These are phyloP conservation scores for Paramecium pentaurelia DNA, from an alignment of 73 alveolate genomes.

Conservation along the genomic window DNA sequence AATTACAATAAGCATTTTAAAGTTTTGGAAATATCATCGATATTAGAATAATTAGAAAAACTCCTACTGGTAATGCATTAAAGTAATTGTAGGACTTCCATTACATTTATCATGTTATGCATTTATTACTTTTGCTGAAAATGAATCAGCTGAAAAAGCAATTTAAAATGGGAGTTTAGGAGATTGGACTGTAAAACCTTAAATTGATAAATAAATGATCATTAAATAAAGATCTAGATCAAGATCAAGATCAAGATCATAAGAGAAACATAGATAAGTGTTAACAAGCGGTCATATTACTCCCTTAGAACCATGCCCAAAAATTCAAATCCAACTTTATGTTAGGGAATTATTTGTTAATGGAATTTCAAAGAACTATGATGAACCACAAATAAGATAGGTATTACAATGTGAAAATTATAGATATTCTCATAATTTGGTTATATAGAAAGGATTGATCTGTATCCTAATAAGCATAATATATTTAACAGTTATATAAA, in stretches of 20 bases:
- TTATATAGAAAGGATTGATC: not conserved
- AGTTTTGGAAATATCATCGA: not conserved
- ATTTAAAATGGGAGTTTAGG: not conserved
- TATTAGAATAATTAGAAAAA: not conserved
- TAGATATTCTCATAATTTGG: not conserved
- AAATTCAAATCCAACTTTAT: not conserved
- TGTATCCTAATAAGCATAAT: not conserved
- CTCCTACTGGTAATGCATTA: not conserved
- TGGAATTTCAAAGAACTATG: not conserved
- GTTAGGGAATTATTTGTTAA: not conserved
- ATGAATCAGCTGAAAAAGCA: not conserved
- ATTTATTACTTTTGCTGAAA: not conserved
- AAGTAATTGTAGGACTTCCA: not conserved
- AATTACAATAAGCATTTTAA: not conserved
- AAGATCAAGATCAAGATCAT: not conserved
- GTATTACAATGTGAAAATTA: not conserved
- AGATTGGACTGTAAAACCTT: not conserved
- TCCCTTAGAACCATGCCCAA: not conserved
- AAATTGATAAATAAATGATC: not conserved
- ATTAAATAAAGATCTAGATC: not conserved
- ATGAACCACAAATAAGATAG: not conserved
- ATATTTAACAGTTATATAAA: not conserved
- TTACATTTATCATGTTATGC: not conserved
- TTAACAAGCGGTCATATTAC: not conserved
- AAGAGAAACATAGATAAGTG: not conserved